phyloP scores from a whole-genome alignment of 1,284 basidiomycete genomes.

The Papiliotrema nemorosa region DNA sequence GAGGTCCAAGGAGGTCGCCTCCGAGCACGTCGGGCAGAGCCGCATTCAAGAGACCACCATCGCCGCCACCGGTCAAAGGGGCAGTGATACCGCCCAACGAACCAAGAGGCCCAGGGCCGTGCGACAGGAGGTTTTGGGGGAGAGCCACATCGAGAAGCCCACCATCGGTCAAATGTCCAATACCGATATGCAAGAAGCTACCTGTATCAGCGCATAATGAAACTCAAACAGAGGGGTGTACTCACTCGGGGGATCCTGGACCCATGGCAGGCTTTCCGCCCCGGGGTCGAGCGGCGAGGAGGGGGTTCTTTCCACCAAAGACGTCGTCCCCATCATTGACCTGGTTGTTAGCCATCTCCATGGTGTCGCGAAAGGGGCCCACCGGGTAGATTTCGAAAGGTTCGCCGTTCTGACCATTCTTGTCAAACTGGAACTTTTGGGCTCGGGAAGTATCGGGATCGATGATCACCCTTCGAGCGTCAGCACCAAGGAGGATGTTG shows the following conservation, averaged over 20 bases:
- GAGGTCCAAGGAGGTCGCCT: neutral
- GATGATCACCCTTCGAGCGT: neutral
- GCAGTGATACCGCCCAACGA: neutral
- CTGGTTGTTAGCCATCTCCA: neutral
- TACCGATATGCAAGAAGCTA: slow-evolving; percentile 3
- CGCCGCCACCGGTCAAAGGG: neutral
- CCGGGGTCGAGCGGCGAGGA: neutral
- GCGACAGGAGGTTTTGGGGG: neutral
- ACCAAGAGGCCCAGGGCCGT: neutral
- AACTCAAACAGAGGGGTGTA: too few relatives aligned
- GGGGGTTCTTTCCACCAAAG: neutral
- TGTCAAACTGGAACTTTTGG: slow-evolving; percentile 1
- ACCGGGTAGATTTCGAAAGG: slow-evolving; percentile 9
- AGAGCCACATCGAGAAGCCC: slow-evolving; percentile 6
- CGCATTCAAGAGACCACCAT: neutral
- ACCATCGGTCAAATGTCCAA: neutral
- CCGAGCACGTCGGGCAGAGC: neutral
- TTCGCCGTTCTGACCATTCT: neutral
- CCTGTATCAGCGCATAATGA: too few relatives aligned
- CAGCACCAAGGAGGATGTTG: neutral
- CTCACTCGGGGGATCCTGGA: slow-evolving; percentile 2
- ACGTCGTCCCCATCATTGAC: neutral
- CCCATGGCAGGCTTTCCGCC: neutral
- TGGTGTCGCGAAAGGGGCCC: neutral
- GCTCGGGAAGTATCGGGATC: slow-evolving; percentile 4